phyloP scores from a whole-genome alignment of 202 grass and related monocot species.

The Musa balbisiana region DNA sequence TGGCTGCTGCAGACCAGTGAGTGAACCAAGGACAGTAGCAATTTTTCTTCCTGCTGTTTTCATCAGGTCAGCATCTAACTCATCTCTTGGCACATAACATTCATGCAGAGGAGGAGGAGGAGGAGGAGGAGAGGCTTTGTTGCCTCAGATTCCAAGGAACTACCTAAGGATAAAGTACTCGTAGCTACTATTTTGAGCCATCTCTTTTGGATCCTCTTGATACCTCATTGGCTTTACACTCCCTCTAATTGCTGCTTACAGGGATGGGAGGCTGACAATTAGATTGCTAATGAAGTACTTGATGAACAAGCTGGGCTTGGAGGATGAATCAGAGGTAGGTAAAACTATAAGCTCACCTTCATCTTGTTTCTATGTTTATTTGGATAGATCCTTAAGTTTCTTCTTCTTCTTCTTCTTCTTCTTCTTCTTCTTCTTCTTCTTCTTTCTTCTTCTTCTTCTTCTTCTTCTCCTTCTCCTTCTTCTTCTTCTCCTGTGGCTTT shows the following conservation, averaged over 20 bases:
- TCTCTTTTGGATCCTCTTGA: no score
- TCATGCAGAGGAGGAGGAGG: neutral
- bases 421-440: no score
- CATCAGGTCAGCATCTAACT: neutral
- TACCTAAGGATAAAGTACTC: conserved; percentile 2
- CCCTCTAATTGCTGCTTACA: neutral
- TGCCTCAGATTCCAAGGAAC: neutral
- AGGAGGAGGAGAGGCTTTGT: neutral
- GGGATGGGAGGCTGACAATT: neutral
- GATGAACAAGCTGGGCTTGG: neutral
- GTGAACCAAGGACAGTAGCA: neutral
- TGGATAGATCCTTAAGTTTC: no score
- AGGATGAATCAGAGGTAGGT: neutral
- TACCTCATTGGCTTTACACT: no score
- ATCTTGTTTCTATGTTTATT: no score
- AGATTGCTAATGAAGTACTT: conserved; percentile 1
- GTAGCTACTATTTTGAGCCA: no score
- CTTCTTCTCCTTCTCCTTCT: no score
- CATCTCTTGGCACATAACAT: neutral
- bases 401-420: no score
- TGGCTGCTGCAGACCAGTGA: neutral
- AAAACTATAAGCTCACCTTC: no score
- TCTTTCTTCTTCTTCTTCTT: no score
- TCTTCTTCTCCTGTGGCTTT: no score
- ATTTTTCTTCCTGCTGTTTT: neutral